These are phyloP conservation scores for Mesembryanthemum crystallinum DNA, from an alignment of 148 eudicot genomes.

Conservation along the genomic window DNA sequence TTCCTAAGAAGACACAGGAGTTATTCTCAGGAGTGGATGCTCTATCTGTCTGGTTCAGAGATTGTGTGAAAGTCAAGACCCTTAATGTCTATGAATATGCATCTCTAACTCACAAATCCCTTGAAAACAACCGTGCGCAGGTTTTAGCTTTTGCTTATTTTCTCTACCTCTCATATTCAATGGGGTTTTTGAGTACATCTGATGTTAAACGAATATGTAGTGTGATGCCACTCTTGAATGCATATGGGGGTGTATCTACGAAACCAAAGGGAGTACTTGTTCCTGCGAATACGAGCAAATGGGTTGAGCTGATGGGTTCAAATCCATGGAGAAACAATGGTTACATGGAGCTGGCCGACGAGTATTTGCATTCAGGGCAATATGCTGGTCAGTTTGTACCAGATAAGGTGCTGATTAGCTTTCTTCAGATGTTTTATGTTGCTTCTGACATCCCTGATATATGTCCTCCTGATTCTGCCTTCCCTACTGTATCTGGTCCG, in stretches of 20 bases:
- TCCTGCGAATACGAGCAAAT: slow-evolving; percentile 61
- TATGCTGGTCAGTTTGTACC: slow-evolving; percentile 35
- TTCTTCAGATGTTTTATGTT: slow-evolving; percentile 30
- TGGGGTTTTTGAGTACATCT: slow-evolving; percentile 4
- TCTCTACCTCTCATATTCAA: slow-evolving; percentile 30
- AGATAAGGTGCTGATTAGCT: slow-evolving; percentile 28
- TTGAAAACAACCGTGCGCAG: slow-evolving; percentile 15
- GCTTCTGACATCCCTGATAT: slow-evolving; percentile 61
- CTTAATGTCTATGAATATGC: slow-evolving; percentile 27
- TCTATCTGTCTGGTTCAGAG: slow-evolving; percentile 34
- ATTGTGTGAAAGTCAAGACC: slow-evolving; percentile 16
- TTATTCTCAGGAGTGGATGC: slow-evolving; percentile 9
- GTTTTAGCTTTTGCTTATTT: slow-evolving; percentile 39
- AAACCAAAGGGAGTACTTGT: slow-evolving; percentile 37
- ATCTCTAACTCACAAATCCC: background rate
- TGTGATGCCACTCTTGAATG: slow-evolving; percentile 48
- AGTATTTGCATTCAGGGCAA: slow-evolving; percentile 36
- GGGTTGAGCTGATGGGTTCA: slow-evolving; percentile 56
- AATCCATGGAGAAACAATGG: slow-evolving; percentile 49
- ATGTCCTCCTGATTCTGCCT: slow-evolving; percentile 46
- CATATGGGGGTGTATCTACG: slow-evolving; percentile 31
- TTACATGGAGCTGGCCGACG: slow-evolving; percentile 49
- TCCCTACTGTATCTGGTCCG: slow-evolving; percentile 42
- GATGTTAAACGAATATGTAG: slow-evolving; percentile 25
- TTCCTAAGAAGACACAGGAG: slow-evolving; percentile 26